Base-by-base conservation (phyloP, 345 rosid species). In the Lepidium aucheri region DNA sequence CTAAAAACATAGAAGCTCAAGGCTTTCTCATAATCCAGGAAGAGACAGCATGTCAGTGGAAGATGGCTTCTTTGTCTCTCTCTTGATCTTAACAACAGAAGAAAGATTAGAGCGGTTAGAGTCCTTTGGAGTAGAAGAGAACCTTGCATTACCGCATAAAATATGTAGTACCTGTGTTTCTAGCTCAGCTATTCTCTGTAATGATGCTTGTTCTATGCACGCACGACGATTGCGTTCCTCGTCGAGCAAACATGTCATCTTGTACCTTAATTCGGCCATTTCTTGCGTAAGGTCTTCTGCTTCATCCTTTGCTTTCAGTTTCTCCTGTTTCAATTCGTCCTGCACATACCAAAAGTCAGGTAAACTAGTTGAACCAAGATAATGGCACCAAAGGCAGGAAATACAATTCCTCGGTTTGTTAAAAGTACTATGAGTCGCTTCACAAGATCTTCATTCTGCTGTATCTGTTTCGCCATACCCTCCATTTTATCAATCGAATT, bases 231-330 rank as follows among this genome's bases (percentile, higher is more conserved):
- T 93, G 68, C 86, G 70, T 76, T 93, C 98, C 74, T 89, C 98
- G 41, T 92, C 95, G n/a, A 92, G 83, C 77, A 92, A 80, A 72
- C 83, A 40, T 47, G 90, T 87, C 83, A 89, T 86, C 73, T 87
- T 83, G 59, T 92, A 87, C 80, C 98, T 86, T 61, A 92, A 74
- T 70, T 92, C 98, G 30, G 97, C 97, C 97, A 89, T 92, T 82
- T 89, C 97, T 78, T 92, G 97, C 16, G 93, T 84, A 46, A 92
- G 82, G 69, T 92, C 97, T 69, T 92, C 97, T 1, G 97, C 82
- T 77, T 92, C 98, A 75, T 93, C 98, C 79, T 86, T 87, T 39
- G 96, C 83, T 68, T 82, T 89, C 63, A 81, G 75, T 72, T 83
- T 89, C 74, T 89, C 91, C 65, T 79, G 81, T 75, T 79, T 83